phyloP scores from a whole-genome alignment of 2,329 filamentous ascomycete genomes.

The Nemania sp. region DNA sequence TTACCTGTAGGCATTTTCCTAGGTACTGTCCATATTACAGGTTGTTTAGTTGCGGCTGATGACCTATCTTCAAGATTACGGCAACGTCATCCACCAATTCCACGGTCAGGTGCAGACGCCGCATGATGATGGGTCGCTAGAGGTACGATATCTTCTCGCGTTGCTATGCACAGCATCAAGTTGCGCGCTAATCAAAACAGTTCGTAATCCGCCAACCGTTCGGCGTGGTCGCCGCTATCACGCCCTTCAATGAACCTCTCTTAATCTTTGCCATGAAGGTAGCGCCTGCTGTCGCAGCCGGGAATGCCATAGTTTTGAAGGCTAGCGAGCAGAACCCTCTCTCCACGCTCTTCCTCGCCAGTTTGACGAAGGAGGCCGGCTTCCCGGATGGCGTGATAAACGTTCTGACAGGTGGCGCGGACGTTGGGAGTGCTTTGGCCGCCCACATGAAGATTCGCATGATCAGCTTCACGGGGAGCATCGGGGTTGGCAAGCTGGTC shows the following conservation, averaged over 20 bases:
- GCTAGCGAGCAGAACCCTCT: conserved; percentile 68
- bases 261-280: conserved; percentile 79
- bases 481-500: conserved; percentile 70
- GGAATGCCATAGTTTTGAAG: conserved; percentile 68
- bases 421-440: conserved; percentile 69
- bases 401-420: conserved; percentile 58
- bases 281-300: conserved; percentile 68
- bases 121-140: conserved; percentile 22
- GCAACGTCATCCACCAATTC: conserved; percentile 25
- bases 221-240: conserved; percentile 77
- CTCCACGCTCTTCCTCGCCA: conserved; percentile 65
- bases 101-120: conserved; percentile 24
- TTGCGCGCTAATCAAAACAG: conserved; percentile 2
- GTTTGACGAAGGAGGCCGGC: conserved; percentile 71
- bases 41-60: background rate
- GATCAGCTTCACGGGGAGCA: conserved; percentile 77
- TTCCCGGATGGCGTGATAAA: conserved; percentile 70
- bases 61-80: conserved; percentile 12
- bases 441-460: conserved; percentile 72
- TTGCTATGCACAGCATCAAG: background rate
- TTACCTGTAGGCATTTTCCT: conserved; percentile 17
- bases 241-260: conserved; percentile 82
- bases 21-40: background rate
- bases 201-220: conserved; percentile 62
- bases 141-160: conserved; percentile 4